Evolutionary conservation across 2,329 filamentous ascomycete species (phyloP).

Genomic region (Fusarium lyarnte): DNA sequence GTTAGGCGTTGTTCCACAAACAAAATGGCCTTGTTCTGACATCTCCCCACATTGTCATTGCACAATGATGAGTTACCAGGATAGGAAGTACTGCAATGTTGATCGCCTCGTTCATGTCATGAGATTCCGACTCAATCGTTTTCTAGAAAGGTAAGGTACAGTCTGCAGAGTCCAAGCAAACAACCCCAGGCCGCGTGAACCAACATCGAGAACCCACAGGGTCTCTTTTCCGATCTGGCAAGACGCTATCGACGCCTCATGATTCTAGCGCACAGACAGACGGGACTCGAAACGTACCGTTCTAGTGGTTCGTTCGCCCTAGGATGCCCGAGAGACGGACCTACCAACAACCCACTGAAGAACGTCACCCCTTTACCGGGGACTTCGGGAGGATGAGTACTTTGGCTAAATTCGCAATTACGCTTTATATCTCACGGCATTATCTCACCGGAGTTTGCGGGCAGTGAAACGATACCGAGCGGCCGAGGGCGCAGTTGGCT

Average conservation of each 20-base stretch:
- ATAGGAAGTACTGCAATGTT: neutral
- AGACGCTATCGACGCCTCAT: constrained; percentile 30
- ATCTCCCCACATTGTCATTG: constrained; percentile 2
- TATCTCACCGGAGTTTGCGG: constrained; percentile 19
- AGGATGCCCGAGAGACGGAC: neutral
- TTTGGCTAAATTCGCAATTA: neutral
- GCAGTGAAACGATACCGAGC: constrained; percentile 17
- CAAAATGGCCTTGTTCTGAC: neutral
- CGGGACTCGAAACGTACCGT: constrained; percentile 4
- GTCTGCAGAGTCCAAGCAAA: neutral
- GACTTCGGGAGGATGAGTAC: neutral
- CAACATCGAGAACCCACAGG: neutral
- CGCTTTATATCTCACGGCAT: neutral
- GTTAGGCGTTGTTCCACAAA: constrained; percentile 3
- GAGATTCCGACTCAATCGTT: neutral
- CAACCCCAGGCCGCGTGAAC: neutral
- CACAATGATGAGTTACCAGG: neutral
- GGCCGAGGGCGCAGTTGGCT: constrained; percentile 10
- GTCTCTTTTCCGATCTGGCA: constrained; percentile 12
- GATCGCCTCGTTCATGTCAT: constrained; percentile 4
- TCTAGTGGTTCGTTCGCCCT: constrained; percentile 20
- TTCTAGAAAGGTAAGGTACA: neutral
- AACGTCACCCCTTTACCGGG: neutral
- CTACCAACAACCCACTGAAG: neutral
- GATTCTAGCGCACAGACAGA: constrained; percentile 29